Base-by-base conservation (phyloP, 2,329 filamentous ascomycete species). In the Paecilomyces sp. region DNA sequence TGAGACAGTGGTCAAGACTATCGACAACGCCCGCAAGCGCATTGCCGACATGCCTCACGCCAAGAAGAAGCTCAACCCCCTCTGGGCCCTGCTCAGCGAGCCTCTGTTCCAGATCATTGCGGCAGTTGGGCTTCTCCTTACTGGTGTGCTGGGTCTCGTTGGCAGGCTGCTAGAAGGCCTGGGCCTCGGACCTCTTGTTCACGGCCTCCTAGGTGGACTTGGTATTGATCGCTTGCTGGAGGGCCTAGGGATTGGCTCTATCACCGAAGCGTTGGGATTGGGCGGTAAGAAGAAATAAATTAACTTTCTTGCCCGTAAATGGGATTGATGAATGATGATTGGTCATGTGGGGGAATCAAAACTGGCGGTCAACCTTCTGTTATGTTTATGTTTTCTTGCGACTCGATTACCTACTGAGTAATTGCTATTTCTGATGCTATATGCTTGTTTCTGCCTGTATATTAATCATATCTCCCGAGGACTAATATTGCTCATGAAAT, bases 41-140 rank as follows among this genome's bases (percentile, higher is more conserved):
- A 89, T 96, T 62, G 86, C 89, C 70, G 89, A 90, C 70, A 94
- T 96, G 90, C 92, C 92, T 5, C 89, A 95, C 66, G 92, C 91
- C 52, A 95, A 96, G 88, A 93, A 96, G 83, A 88, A 93, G 80
- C 83, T 96, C 62, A 96, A 93, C 79, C 92, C 92, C 11, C 85
- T 97, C 31, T 96, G 92, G 91, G 86, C 81, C 31, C 80, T 96
- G 55, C 69, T 76, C 7, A 71, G 68, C 36, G 91, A 96, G 81
- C 92, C 92, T 11, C 80, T 96, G 24, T 91, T 92, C 83, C 92
- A 97, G 82, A 96, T 96, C 72, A 83, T 96, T 55, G 91, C 92
- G 8, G 92, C 90, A 11, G 92, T 96, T 54, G 92, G 92, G 24
- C 78, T 96, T 61, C 76, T 96, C 63, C 81, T 97, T 62, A 87